Base-by-base conservation (phyloP, 768 basidiomycete genomes). In the Goffeauzyma gilvescens region DNA sequence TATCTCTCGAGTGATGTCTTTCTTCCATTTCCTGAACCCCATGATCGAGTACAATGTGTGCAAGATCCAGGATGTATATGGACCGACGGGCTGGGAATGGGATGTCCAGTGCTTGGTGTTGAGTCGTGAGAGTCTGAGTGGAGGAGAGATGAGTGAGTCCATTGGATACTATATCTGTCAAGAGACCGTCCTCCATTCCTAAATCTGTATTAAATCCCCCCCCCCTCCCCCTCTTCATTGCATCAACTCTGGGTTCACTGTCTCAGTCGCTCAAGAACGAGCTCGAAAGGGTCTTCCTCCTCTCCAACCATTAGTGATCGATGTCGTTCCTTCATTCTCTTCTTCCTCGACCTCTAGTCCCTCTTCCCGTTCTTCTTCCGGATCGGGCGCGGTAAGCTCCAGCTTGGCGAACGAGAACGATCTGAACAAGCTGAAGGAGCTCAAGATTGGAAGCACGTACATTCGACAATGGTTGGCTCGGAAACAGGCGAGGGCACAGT, bases 371-470 rank as follows among this genome's bases (percentile, higher is more conserved):
- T n/a, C n/a, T n/a, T n/a, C n/a, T n/a, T n/a, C n/a, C n/a, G n/a
- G n/a, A n/a, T n/a, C n/a, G n/a, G n/a, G n/a, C n/a, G n/a, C n/a
- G n/a, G 65, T 71, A 15, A 73, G 67, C 42, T 22, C 44, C 30
- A 24, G 28, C 3, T 32, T 55, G 32, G 45, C 40, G 6, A 75
- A 75, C 37, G 70, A 71, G 37, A 72, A 72, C 17, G 81, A 89
- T 57, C 30, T 32, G 14, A 74, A 76, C 42, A 63, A 71, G 57
- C 62, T 89, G 45, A 79, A 78, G 58, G 70, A 73, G 50, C 72
- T 76, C 22, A 98, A 98, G 69, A 76, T 96, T 73, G 86, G 93
- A 59, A 93, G 86, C 57, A 90, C 87, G 6, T 81, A 72, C 47
- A 90, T 98, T 51, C 70, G 93, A 32, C 70, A 79, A 50, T 90